Base-by-base conservation (phyloP, 306 rosid species). In the Pachyrhizus erosus region DNA sequence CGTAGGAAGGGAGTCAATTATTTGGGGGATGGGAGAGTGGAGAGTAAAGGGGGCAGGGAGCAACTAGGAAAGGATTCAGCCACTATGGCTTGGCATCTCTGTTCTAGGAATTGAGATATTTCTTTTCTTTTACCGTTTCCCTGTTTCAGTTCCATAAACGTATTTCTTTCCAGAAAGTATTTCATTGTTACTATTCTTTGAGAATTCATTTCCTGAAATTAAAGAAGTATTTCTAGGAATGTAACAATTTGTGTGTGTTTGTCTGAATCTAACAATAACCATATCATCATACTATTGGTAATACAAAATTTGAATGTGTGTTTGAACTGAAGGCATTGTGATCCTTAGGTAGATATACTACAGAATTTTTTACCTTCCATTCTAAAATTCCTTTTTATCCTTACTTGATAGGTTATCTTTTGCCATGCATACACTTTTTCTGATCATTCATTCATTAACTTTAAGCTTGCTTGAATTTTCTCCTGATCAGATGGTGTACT, bases 311-410 rank as follows among this genome's bases (percentile, higher is more conserved):
- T 23, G 37, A 73, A 20, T 10, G 2, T 31, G 21, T 76, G 60
- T 39, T 68, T 66, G 79, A 20, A 65, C 51, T 37, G 10, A 18
- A 39, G 72, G 40, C 70, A 48, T 57, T 40, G 78, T 40, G 61
- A 61, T 23, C 29, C 20, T 27, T 85, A 6, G 10, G 15, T 80
- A 31, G 80, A 42, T 48, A 23, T 75, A n/a, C 33, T 21, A 0
- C 68, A 76, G 0, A 76, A 18, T 7, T 29, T 21, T 39, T 27
- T 57, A 70, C 24, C 65, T 48, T 78, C 43, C 3, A 5, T 73
- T 73, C 68, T 49, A 31, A 55, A 18, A 42, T 29, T 9, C 23
- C 23, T 4, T 26, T 17, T 64, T 48, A 51, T 79, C 21, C 8
- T 48, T 70, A 20, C 48, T 39, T 61, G 42, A 45, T 51, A 2